phyloP scores from a whole-genome alignment of 345 rosid genomes.

The Raphanus raphanistrum region DNA sequence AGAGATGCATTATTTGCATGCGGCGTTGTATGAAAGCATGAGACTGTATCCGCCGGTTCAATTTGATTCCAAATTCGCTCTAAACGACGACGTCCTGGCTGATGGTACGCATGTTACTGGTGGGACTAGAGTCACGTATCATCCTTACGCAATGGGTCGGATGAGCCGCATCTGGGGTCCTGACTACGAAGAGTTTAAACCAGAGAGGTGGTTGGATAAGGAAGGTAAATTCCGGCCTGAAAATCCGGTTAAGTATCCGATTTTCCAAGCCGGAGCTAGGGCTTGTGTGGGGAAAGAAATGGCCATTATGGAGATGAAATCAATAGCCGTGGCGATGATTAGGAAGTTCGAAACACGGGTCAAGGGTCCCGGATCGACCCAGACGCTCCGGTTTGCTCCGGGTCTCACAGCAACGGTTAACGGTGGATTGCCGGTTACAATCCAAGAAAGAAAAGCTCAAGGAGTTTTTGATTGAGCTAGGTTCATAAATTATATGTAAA shows the following conservation, averaged over 20 bases:
- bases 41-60: constrained; percentile 77
- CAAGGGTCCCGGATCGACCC: background rate
- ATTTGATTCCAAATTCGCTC: constrained; percentile 68
- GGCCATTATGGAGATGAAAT: constrained; percentile 66
- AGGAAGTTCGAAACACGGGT: constrained; percentile 43
- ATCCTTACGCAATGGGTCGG: constrained; percentile 80
- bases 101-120: constrained; percentile 56
- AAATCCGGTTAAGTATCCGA: constrained; percentile 65
- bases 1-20: constrained; percentile 61
- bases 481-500: constrained; percentile 1
- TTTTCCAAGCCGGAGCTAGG: constrained; percentile 73
- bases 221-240: constrained; percentile 48
- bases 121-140: constrained; percentile 78
- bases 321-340: constrained; percentile 52
- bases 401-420: constrained; percentile 77
- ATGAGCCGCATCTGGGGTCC: constrained; percentile 67
- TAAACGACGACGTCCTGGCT: constrained; percentile 57
- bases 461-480: background rate
- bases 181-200: constrained; percentile 66
- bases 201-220: constrained; percentile 67
- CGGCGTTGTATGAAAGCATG: constrained; percentile 59
- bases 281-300: constrained; percentile 81
- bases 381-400: constrained; percentile 50
- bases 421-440: constrained; percentile 69
- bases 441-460: constrained; percentile 40